Percentiles rank a stretch among this genome's conserved stretches.
Evolutionary conservation across 1,284 basidiomycete species (phyloP).

Genomic region (Earliella scabrosa): DNA sequence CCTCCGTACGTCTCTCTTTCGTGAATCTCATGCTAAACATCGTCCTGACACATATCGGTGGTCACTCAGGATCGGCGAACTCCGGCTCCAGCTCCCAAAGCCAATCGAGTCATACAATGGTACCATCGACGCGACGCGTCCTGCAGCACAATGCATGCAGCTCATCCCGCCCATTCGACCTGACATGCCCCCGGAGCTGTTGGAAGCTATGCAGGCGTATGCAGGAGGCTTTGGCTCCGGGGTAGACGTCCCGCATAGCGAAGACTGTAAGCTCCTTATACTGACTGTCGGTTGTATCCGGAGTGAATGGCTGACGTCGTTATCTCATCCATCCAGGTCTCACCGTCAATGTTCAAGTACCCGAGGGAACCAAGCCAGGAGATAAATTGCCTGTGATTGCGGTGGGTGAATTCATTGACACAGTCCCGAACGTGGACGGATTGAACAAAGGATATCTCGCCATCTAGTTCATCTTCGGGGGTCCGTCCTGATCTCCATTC

Average conservation of each 20-base stretch:
- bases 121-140: constrained; percentile 42
- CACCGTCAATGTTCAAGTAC: constrained; percentile 57
- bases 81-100: constrained; percentile 49
- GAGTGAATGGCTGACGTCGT: constrained; percentile 6
- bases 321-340: constrained; percentile 42
- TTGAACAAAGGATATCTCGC: constrained; percentile 22
- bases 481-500: neutral
- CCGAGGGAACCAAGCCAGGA: constrained; percentile 39
- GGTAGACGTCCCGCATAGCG: constrained; percentile 35
- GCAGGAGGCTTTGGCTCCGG: constrained; percentile 7
- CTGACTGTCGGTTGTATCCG: neutral
- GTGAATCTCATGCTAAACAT: too few species aligned
- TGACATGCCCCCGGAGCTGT: constrained; percentile 35
- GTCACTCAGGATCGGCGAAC: constrained; percentile 16
- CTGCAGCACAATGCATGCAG: constrained; percentile 54
- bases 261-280: constrained; percentile 46
- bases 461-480: neutral
- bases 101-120: constrained; percentile 44
- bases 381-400: constrained; percentile 58
- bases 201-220: constrained; percentile 21
- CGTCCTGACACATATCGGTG: too few species aligned
- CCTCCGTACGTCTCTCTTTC: constrained; percentile 37
- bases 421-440: neutral
- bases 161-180: constrained; percentile 39
- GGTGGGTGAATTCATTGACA: constrained; percentile 32